Evolutionary conservation across 371 early-diverging fungal species (phyloP).

Genomic region (Syncephalastrum contaminatum): DNA sequence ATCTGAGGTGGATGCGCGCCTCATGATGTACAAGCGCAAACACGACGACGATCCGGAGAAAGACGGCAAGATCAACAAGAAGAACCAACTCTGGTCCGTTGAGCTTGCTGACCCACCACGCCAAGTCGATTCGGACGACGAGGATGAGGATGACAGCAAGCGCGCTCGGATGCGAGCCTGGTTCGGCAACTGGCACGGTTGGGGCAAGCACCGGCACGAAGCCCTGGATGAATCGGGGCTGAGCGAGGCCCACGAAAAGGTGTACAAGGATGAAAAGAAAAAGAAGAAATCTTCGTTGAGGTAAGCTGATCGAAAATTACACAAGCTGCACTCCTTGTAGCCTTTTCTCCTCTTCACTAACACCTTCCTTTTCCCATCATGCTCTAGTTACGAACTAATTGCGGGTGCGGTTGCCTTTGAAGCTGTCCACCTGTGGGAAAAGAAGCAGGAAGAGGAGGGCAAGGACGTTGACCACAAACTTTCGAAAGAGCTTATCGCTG

Average conservation of each 20-base stretch:
- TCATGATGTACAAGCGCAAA: constrained; percentile 37
- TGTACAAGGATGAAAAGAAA: constrained; percentile 37
- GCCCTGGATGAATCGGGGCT: constrained; percentile 34
- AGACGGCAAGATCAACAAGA: neutral
- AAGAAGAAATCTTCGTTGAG: constrained; percentile 39
- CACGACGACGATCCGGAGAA: constrained; percentile 17
- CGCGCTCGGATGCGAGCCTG: constrained; percentile 37
- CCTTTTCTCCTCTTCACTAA: neutral
- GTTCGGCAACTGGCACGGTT: constrained; percentile 48
- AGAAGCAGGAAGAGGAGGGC: constrained; percentile 33
- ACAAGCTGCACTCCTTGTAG: neutral
- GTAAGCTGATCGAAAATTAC: constrained; percentile 13
- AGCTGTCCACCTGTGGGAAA: constrained; percentile 52
- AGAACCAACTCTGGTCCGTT: constrained; percentile 38
- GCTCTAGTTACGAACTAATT: constrained; percentile 47
- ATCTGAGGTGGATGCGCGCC: constrained; percentile 24
- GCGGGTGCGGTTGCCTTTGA: constrained; percentile 65
- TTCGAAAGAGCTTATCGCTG: constrained; percentile 55
- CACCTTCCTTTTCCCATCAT: neutral
- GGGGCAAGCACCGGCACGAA: constrained; percentile 30
- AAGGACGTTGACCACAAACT: constrained; percentile 36
- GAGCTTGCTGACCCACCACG: constrained; percentile 42
- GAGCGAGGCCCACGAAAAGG: constrained; percentile 40
- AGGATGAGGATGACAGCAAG: constrained; percentile 40
- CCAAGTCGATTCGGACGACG: constrained; percentile 35